Evolutionary conservation across 106 monocot genomes (phyloP), one percentile per base, ranked within the genome.

Genomic region (Triglochin maritima): DNA sequence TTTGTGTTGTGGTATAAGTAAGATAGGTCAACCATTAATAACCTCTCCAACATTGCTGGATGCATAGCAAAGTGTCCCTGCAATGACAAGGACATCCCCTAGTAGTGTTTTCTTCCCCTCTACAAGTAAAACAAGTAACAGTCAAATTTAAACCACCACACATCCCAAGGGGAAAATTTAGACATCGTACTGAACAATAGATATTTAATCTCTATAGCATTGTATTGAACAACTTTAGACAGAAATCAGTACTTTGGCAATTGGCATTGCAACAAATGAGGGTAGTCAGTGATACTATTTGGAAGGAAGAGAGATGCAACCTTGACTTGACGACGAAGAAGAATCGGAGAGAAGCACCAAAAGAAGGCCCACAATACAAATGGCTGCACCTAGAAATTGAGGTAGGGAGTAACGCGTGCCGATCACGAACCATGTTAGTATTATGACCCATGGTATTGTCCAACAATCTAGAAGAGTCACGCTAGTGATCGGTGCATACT

Each of bases 401-500:
- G 69, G 69, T 9, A 82, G 45, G 62, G 76, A 77, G 58, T 94
- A 94, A 47, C 84, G 81, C 16, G 94, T 94, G 80, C 80, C 86
- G 77, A 94, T 50, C 58, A 89, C 82, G 8, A 89, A 16, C 89
- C 89, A 89, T 0, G 94, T 94, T 62, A 94, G 77, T 51, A 94
- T 57, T 14, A 94, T 81, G 15, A 94, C 94, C 61, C 81, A 94
- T 56, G 94, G 94, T 61, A 94, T 89, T 9, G 80, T 44, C 86
- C 94, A 94, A 53, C 94, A 86, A 77, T 86, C 89, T 65, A 94
- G 74, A 60, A 94, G 82, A 82, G 84, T 94, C 57, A 94, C 79
- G 63, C 94, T 94, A 46, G 94, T 94, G 68, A 94, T 72, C 54
- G 89, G 86, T 71, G 94, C 84, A 76, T 89, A 94, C 53, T 94